A percentile compares a stretch with the other conserved stretches of the same genome.
Evolutionary conservation across 768 basidiomycete species (phyloP).

Genomic region (Boletus coccyginus): DNA sequence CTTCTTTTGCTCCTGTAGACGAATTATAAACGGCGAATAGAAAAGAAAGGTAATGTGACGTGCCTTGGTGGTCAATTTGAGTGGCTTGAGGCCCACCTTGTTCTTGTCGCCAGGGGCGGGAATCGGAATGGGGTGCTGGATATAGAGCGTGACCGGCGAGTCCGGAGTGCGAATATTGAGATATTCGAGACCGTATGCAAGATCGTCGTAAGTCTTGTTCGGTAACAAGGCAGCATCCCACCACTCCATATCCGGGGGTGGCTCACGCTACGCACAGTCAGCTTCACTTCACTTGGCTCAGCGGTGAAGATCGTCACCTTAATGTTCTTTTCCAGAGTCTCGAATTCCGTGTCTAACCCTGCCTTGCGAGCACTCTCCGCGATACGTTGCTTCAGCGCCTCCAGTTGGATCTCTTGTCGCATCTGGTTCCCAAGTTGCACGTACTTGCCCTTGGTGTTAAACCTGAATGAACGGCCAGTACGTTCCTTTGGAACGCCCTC

Average conservation of each 20-base stretch:
- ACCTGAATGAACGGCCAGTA: conserved; percentile 67
- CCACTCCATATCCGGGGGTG: conserved; percentile 93
- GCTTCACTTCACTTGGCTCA: not conserved
- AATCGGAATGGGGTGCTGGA: conserved; percentile 97
- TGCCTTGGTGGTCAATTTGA: conserved; percentile 91
- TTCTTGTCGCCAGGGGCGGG: conserved; percentile 87
- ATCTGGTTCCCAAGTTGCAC: conserved; percentile 68
- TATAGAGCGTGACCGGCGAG: conserved; percentile 83
- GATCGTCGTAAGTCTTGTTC: conserved; percentile 74
- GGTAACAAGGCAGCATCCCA: conserved; percentile 92
- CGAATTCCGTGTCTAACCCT: conserved; percentile 89
- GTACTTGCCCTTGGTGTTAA: conserved; percentile 93
- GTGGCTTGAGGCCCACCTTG: conserved; percentile 70
- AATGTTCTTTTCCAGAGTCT: conserved; percentile 87
- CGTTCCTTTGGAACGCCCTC: conserved; percentile 76
- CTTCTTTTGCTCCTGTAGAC: conserved; percentile 84
- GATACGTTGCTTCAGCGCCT: conserved; percentile 89
- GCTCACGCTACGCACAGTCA: conserved; percentile 54
- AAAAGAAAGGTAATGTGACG: not conserved
- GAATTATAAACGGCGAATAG: not conserved
- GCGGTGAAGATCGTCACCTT: conserved; percentile 48
- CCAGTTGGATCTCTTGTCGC: conserved; percentile 75
- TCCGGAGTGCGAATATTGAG: conserved; percentile 63
- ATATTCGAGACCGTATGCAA: conserved; percentile 52
- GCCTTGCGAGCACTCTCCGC: conserved; percentile 92